A percentile compares a stretch with the other conserved stretches of the same genome.
Conservation (phyloP, 495 filamentous ascomycete genomes). For the Daldinia grandis region DNA sequence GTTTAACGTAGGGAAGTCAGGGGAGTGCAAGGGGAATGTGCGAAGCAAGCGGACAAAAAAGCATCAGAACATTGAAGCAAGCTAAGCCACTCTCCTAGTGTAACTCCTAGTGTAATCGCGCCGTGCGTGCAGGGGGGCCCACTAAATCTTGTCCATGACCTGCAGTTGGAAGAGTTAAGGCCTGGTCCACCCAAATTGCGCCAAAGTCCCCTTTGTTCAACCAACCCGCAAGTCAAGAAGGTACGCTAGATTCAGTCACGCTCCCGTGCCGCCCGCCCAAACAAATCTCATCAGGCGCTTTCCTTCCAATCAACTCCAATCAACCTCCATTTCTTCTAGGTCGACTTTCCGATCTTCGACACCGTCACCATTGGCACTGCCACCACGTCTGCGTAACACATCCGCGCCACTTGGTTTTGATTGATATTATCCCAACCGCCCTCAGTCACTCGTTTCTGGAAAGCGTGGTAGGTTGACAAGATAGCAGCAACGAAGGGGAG, state of each 20-base stretch:
- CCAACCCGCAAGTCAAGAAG: slow-evolving; percentile 1
- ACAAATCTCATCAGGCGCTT: slow-evolving; percentile 29
- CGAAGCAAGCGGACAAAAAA: background rate
- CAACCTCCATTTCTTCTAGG: slow-evolving; percentile 9
- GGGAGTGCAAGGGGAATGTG: background rate
- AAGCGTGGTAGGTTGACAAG: slow-evolving; percentile 34
- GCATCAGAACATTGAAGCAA: slow-evolving; percentile 9
- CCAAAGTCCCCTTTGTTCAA: slow-evolving; percentile 11
- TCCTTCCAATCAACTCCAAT: slow-evolving; percentile 37
- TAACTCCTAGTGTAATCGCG: no score
- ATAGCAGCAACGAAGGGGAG: slow-evolving; percentile 3
- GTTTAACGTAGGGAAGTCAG: slow-evolving; percentile 25
- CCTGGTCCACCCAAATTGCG: slow-evolving; percentile 14
- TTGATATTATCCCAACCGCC: slow-evolving; percentile 23
- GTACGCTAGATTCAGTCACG: slow-evolving; percentile 18
- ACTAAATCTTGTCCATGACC: slow-evolving; percentile 21
- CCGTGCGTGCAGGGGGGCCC: slow-evolving; percentile 11
- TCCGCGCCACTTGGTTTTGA: slow-evolving; percentile 23
- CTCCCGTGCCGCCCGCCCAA: slow-evolving; percentile 33
- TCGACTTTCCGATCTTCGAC: slow-evolving; percentile 39
- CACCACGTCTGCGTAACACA: slow-evolving; percentile 31
- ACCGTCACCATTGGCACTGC: slow-evolving; percentile 39
- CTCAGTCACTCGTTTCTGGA: slow-evolving; percentile 43
- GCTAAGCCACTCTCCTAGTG: slow-evolving; percentile 25
- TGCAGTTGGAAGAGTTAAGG: background rate